These are phyloP conservation scores for Cercospora sesami DNA, from an alignment of 2,329 filamentous ascomycete species.

Conservation along the genomic window DNA sequence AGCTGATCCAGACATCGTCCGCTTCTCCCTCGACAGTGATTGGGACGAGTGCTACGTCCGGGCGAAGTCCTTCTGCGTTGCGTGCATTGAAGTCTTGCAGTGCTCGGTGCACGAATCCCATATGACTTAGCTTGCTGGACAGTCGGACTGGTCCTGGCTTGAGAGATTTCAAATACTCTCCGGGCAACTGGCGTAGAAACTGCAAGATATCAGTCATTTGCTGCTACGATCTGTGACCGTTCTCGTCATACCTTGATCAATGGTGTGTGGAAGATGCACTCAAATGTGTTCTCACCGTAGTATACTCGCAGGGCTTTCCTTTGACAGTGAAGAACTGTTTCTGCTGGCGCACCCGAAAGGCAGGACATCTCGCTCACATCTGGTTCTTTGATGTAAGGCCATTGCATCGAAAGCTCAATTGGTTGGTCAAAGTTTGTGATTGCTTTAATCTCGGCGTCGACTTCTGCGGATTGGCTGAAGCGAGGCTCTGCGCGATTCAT, in stretches of 20 bases:
- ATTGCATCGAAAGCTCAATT: neutral
- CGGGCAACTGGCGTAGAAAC: slow-evolving; percentile 4
- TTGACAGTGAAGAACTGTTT: neutral
- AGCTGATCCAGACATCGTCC: slow-evolving; percentile 4
- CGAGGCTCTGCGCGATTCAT: neutral
- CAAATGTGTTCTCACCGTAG: slow-evolving; percentile 8
- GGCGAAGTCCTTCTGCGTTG: slow-evolving; percentile 7
- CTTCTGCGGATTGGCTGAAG: neutral
- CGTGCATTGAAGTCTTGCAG: slow-evolving; percentile 15
- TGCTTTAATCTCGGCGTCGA: neutral
- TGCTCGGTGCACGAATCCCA: slow-evolving; percentile 8
- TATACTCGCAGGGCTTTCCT: neutral
- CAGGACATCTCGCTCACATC: neutral
- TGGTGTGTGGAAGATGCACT: slow-evolving; percentile 9
- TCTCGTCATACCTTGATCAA: slow-evolving; percentile 9
- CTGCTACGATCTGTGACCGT: neutral
- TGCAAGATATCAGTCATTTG: neutral
- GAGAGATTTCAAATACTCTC: neutral
- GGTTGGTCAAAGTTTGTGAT: neutral
- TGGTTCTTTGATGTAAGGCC: neutral
- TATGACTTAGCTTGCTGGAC: slow-evolving; percentile 5
- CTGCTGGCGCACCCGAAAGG: neutral
- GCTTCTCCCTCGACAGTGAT: slow-evolving; percentile 12
- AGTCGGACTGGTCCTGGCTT: slow-evolving; percentile 8
- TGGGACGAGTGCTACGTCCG: slow-evolving; percentile 8